These are phyloP conservation scores for Kwoniella dejecticola DNA, from an alignment of 768 basidiomycete species.

Conservation along the genomic window DNA sequence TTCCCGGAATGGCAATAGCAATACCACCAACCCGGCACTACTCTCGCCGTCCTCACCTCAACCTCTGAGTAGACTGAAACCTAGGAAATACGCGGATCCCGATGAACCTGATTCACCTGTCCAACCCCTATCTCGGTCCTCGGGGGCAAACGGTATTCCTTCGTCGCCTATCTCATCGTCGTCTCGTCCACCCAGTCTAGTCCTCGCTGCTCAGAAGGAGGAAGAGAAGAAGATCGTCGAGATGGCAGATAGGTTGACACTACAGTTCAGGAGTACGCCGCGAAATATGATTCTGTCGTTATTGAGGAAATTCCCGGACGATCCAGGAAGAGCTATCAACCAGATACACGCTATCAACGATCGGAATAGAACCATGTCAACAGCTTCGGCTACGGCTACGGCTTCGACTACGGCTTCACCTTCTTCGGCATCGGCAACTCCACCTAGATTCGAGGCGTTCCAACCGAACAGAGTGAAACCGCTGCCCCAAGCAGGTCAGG, in stretches of 20 bases:
- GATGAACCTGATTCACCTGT: conserved; percentile 37
- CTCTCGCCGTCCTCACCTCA: conserved; percentile 28
- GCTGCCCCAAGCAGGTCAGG: not conserved
- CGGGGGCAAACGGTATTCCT: not conserved
- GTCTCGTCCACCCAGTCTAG: conserved; percentile 25
- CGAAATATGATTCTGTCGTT: conserved; percentile 1
- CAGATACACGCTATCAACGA: conserved; percentile 19
- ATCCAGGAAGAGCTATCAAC: conserved; percentile 27
- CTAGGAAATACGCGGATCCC: conserved; percentile 28
- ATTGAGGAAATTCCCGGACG: conserved; percentile 5
- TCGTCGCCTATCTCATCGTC: conserved; percentile 15
- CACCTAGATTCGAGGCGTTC: conserved; percentile 13
- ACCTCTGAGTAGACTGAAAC: conserved; percentile 35
- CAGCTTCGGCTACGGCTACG: too few species aligned
- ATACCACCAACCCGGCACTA: conserved; percentile 7
- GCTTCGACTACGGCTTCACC: not conserved
- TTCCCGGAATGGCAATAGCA: conserved; percentile 1
- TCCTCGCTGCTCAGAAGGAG: conserved; percentile 28
- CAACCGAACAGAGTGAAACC: conserved; percentile 2
- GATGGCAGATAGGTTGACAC: conserved; percentile 3
- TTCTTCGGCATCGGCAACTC: not conserved
- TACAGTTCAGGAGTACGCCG: conserved; percentile 23
- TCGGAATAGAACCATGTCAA: not conserved
- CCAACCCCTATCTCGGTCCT: conserved; percentile 16
- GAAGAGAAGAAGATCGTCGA: conserved; percentile 5